Evolutionary conservation across 768 basidiomycete species (phyloP).

Genomic region (Lentinula aciculospora): DNA sequence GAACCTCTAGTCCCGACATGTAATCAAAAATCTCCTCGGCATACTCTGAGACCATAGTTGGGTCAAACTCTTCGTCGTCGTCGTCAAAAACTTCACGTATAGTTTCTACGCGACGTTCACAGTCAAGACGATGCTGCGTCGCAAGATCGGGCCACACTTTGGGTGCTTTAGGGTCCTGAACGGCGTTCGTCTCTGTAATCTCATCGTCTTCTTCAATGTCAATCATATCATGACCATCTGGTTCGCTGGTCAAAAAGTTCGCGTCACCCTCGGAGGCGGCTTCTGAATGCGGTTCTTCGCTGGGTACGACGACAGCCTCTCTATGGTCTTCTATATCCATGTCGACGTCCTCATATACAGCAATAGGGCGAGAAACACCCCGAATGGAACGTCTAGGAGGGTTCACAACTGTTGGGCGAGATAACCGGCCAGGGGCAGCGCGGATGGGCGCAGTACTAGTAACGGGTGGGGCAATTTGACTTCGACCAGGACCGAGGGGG

Average conservation of each 20-base stretch:
- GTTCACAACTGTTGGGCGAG: conserved; percentile 11
- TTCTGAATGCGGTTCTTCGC: conserved; percentile 16
- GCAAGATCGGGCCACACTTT: conserved; percentile 73
- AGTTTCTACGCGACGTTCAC: conserved; percentile 56
- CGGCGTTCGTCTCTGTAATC: conserved; percentile 19
- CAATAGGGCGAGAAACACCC: conserved; percentile 36
- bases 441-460: conserved; percentile 35
- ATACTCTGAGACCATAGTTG: conserved; percentile 97
- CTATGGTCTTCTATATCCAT: conserved; percentile 60
- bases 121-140: conserved; percentile 53
- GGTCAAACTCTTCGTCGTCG: conserved; percentile 69
- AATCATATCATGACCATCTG: conserved; percentile 63
- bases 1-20: conserved; percentile 90
- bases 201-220: conserved; percentile 36
- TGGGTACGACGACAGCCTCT: conserved; percentile 5
- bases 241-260: conserved; percentile 38
- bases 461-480: conserved; percentile 36
- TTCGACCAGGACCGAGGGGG: conserved; percentile 57
- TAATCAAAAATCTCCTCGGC: conserved; percentile 97
- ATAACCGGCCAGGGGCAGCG: conserved; percentile 16
- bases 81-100: conserved; percentile 70
- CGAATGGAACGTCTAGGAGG: conserved; percentile 29
- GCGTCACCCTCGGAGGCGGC: conserved; percentile 35
- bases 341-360: conserved; percentile 34
- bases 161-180: conserved; percentile 30